These are phyloP conservation scores for Tremella fuciformis DNA, from an alignment of 768 basidiomycete species.

Conservation along the genomic window DNA sequence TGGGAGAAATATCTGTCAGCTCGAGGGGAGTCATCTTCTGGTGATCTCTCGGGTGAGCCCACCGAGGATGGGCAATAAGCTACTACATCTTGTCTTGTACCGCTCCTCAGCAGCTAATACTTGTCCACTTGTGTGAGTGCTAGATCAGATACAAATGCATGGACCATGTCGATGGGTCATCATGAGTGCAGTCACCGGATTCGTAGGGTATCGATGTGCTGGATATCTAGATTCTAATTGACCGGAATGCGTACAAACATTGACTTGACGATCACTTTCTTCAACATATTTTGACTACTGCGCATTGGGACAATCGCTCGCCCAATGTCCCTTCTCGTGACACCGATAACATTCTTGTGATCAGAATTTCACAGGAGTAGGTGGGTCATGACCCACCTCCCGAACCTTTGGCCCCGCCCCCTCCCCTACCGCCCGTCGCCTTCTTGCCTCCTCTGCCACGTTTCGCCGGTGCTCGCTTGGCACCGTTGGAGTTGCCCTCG, in stretches of 20 bases:
- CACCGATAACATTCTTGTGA: slow-evolving; percentile 50
- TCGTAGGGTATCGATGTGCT: too few relatives aligned
- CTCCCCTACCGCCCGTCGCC: not conserved
- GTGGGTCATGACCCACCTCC: slow-evolving; percentile 13
- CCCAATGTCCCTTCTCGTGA: slow-evolving; percentile 48
- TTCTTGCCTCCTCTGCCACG: slow-evolving; percentile 13
- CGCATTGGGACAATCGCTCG: slow-evolving; percentile 39
- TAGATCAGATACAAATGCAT: not conserved
- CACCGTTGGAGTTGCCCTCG: slow-evolving; percentile 4
- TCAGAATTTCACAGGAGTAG: not conserved
- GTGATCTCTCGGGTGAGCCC: not conserved
- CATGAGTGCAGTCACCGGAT: not conserved
- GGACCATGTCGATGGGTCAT: not conserved
- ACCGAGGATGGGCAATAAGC: slow-evolving; percentile 3
- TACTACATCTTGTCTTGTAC: not conserved
- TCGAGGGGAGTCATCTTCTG: not conserved
- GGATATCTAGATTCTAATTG: too few relatives aligned
- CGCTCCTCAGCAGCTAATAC: not conserved
- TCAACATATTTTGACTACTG: not conserved
- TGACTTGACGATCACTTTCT: not conserved
- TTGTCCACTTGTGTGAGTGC: not conserved
- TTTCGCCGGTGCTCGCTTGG: slow-evolving; percentile 4
- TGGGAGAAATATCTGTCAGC: slow-evolving; percentile 55
- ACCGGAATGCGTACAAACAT: not conserved
- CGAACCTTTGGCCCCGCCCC: slow-evolving; percentile 4